These are phyloP conservation scores for Myxozyma monticola DNA, from an alignment of 805 yeast species.

Conservation along the genomic window DNA sequence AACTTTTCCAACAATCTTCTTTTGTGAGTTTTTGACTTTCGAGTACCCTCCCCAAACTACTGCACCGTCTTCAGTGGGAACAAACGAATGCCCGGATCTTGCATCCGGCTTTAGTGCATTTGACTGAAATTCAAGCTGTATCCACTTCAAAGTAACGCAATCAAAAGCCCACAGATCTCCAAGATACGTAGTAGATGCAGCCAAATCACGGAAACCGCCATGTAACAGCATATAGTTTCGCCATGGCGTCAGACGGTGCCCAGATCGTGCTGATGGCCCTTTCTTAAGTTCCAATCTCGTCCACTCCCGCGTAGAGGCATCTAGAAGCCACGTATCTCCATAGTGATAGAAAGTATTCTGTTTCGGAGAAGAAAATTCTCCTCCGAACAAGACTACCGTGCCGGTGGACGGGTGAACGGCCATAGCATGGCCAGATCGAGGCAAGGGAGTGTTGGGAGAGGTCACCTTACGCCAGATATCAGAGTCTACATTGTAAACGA, in stretches of 20 bases:
- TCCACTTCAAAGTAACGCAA: conserved; percentile 86
- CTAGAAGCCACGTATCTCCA: conserved; percentile 94
- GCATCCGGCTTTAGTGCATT: conserved; percentile 84
- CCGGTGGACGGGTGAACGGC: conserved; percentile 85
- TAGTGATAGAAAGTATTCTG: conserved; percentile 94
- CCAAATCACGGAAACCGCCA: conserved; percentile 94
- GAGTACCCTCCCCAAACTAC: conserved; percentile 91
- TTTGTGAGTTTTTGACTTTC: conserved; percentile 82
- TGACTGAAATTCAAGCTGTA: conserved; percentile 80
- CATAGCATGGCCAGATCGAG: conserved; percentile 92
- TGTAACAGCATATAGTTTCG: conserved; percentile 80
- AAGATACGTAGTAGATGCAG: conserved; percentile 77
- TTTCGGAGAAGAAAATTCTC: conserved; percentile 95
- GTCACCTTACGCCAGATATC: conserved; percentile 76
- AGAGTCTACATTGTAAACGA: conserved; percentile 69
- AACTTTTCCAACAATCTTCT: conserved; percentile 87
- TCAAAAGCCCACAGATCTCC: conserved; percentile 92
- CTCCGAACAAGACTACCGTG: conserved; percentile 82
- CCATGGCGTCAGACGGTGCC: conserved; percentile 89
- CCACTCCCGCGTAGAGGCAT: conserved; percentile 85
- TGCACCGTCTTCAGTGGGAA: conserved; percentile 78
- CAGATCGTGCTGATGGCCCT: conserved; percentile 80
- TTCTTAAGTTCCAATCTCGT: conserved; percentile 72
- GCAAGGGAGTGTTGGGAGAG: conserved; percentile 86
- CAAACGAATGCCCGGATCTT: conserved; percentile 86